These are phyloP conservation scores for Paramecium biaurelia DNA, from an alignment of 73 alveolate species.

Conservation along the genomic window DNA sequence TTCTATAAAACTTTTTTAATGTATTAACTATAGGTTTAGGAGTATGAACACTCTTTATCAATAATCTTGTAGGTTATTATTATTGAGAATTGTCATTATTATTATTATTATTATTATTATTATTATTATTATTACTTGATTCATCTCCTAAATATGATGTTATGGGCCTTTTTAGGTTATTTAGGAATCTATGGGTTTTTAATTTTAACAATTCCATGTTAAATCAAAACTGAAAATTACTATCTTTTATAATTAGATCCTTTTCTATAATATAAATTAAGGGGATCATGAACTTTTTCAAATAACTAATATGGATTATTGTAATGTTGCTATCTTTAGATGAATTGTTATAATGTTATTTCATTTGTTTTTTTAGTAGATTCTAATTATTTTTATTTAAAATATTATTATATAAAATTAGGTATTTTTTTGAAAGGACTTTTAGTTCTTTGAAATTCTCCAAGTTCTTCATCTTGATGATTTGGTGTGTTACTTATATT, in stretches of 20 bases:
- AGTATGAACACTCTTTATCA: neutral
- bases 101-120: neutral
- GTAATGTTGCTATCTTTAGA: neutral
- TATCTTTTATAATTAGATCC: conserved; percentile 2
- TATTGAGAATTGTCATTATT: neutral
- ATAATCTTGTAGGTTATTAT: neutral
- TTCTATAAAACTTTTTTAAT: neutral
- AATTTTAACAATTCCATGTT: neutral
- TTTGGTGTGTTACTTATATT: neutral
- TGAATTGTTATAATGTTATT: neutral
- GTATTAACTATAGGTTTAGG: conserved; percentile 36
- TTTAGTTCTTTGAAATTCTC: neutral
- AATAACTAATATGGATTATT: neutral
- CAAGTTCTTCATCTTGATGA: neutral
- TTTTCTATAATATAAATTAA: neutral
- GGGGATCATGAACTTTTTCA: conserved; percentile 2
- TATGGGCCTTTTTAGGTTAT: neutral
- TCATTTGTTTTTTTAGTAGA: neutral
- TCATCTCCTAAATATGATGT: neutral
- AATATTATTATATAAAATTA: neutral
- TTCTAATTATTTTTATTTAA: neutral
- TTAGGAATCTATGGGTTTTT: neutral
- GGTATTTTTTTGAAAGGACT: conserved; percentile 11
- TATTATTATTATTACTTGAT: neutral
- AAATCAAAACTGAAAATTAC: neutral